phyloP scores from a whole-genome alignment of 352 stramenopile genomes.

The Phytophthora pinifolia region DNA sequence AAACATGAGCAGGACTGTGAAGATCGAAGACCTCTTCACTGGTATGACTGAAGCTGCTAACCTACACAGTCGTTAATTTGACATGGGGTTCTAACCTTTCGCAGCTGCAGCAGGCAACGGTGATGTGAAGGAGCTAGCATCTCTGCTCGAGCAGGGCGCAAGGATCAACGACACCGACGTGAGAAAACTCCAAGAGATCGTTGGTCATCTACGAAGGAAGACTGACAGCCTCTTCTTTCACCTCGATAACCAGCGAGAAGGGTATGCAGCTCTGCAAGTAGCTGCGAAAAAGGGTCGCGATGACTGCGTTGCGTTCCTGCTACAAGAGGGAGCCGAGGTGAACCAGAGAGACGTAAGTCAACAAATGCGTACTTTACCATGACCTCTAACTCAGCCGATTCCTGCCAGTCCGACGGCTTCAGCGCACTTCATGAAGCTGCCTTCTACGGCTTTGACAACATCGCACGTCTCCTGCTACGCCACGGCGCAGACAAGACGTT shows the following conservation, averaged over 20 bases:
- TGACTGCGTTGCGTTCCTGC: constrained; percentile 55
- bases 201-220: too few relatives aligned
- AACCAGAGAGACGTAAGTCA: constrained; percentile 59
- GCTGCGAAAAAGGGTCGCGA: constrained; percentile 55
- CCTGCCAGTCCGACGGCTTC: constrained; percentile 61
- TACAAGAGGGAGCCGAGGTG: constrained; percentile 50
- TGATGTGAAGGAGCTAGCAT: constrained; percentile 33
- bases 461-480: constrained; percentile 55
- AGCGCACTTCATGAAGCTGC: constrained; percentile 69
- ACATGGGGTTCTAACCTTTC: background rate
- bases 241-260: constrained; percentile 42
- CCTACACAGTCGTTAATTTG: background rate
- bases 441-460: constrained; percentile 61
- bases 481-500: constrained; percentile 59
- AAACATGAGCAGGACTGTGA: constrained; percentile 45
- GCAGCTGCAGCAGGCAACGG: constrained; percentile 49
- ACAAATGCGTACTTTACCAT: background rate
- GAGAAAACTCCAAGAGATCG: background rate
- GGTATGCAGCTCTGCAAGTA: constrained; percentile 60
- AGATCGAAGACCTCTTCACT: constrained; percentile 69
- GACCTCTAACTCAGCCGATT: background rate
- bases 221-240: background rate
- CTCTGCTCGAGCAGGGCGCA: constrained; percentile 46
- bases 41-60: constrained; percentile 20
- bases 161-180: constrained; percentile 63